Conservation (phyloP, 441 rosid genomes). For the Populus tomentosa region DNA sequence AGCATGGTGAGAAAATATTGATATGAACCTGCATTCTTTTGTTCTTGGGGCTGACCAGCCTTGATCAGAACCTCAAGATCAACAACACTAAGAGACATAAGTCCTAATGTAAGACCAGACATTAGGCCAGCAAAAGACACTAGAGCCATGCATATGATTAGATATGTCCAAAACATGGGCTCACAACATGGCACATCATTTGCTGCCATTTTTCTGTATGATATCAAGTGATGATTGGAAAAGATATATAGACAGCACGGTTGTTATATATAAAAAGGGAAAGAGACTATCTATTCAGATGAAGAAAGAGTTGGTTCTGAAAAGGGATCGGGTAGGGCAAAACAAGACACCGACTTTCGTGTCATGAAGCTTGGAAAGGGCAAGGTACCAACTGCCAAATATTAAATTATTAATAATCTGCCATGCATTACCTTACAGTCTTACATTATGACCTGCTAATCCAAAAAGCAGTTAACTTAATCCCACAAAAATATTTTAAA, state of each 20-base stretch:
- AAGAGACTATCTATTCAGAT: background rate
- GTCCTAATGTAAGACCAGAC: slow-evolving; percentile 89
- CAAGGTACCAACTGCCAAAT: background rate
- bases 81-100: slow-evolving; percentile 80
- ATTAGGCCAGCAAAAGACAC: slow-evolving; percentile 77
- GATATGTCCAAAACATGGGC: slow-evolving; percentile 76
- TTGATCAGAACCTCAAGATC: slow-evolving; percentile 76
- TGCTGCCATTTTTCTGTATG: slow-evolving; percentile 50
- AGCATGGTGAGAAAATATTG: background rate
- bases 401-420: background rate
- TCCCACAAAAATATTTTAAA: background rate
- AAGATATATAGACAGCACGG: background rate
- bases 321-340: background rate
- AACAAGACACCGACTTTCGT: background rate
- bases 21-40: slow-evolving; percentile 61
- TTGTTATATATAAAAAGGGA: background rate
- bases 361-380: background rate
- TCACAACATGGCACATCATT: slow-evolving; percentile 82
- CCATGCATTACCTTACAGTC: background rate
- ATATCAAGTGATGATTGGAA: background rate
- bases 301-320: background rate
- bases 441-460: background rate
- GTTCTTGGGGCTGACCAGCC: slow-evolving; percentile 72
- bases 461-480: background rate
- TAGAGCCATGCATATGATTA: slow-evolving; percentile 44